Conservation (phyloP, 2,329 filamentous ascomycete genomes). For the Bipolaris gigantea region DNA sequence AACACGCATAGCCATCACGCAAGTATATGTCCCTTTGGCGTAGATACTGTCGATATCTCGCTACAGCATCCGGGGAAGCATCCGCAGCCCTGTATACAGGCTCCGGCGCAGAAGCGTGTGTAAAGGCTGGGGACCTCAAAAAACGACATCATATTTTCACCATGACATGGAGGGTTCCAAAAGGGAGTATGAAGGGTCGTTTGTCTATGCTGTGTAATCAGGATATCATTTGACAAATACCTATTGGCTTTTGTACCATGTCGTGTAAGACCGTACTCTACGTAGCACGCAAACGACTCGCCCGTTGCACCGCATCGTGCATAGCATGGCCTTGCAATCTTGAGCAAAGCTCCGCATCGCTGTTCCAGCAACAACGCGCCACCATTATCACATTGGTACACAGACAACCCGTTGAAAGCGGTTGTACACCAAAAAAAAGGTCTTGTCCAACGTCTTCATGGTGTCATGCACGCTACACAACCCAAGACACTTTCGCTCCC, state of each 20-base stretch:
- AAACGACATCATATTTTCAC: neutral
- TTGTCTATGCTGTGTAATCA: neutral
- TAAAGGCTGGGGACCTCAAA: neutral
- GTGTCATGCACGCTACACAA: too few relatives aligned
- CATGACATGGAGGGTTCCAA: too few relatives aligned
- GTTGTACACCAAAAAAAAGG: too few relatives aligned
- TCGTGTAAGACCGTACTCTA: too few relatives aligned
- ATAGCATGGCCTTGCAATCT: too few relatives aligned
- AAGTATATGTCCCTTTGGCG: conserved; percentile 6
- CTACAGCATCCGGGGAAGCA: neutral
- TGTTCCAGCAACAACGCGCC: too few relatives aligned
- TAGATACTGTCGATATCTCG: neutral
- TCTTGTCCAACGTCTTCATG: too few relatives aligned
- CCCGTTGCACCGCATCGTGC: too few relatives aligned
- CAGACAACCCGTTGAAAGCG: too few relatives aligned
- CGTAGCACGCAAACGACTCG: neutral
- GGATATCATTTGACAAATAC: neutral
- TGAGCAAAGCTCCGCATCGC: too few relatives aligned
- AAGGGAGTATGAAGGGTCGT: neutral
- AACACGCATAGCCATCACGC: neutral
- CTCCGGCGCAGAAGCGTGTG: neutral
- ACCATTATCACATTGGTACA: too few relatives aligned
- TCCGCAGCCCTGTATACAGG: neutral
- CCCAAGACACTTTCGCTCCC: too few relatives aligned
- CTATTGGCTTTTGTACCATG: neutral